Conservation (phyloP, 345 rosid genomes). For the Citrus sinensis region DVS_A1.0 CM039161.1:22415501-22416000, state of each 20-base stretch:
- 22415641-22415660: neutral
- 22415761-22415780: neutral
- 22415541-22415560: constrained; percentile 86
- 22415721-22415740: constrained; percentile 82
- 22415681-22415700: constrained; percentile 79
- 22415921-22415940: neutral
- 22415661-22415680: constrained; percentile 52
- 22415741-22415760: constrained; percentile 42
- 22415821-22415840: neutral
- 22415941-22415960: neutral
- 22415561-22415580: constrained; percentile 76
- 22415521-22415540: constrained; percentile 54
- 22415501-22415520: too few relatives aligned
- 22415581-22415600: neutral
- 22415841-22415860: too few relatives aligned
- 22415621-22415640: neutral
- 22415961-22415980: neutral
- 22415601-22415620: constrained; percentile 20
- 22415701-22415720: constrained; percentile 80
- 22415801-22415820: constrained; percentile 14
- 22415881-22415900: neutral
- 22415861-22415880: neutral
- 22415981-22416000: too few relatives aligned
- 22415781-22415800: constrained; percentile 2
- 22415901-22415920: neutral